Base-by-base conservation (phyloP, 2,329 filamentous ascomycete species). In the Neonectria coccinea region DNA sequence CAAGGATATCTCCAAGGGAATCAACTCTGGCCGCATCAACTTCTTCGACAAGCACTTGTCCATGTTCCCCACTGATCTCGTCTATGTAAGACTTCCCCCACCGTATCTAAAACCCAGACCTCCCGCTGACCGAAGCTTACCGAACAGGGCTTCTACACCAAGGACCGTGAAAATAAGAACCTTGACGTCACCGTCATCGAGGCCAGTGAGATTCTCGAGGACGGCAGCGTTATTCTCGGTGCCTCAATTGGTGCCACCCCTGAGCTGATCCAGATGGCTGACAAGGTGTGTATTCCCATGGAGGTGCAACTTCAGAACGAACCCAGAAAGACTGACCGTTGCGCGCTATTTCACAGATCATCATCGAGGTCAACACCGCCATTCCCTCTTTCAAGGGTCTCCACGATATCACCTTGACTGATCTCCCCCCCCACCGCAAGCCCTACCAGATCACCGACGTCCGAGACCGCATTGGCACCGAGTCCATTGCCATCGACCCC, bases 21-120 rank as follows among this genome's bases (percentile, higher is more conserved):
- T 97, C 81, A 97, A 97, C 79, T 89, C 91, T 72, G 93, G 93
- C 47, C 86, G 91, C 70, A 97, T 97, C 81, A 89, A 95, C 67
- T 97, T 97, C 81, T 97, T 97, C 77, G 93, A 97, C 79, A 97
- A 97, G 83, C 93, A 97, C 82, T 79, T 97, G 76, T 94, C 91
- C 80, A 97, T 97, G 93, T 97, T 97, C 78, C 93, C 93, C 4
- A 86, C 90, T 42, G 93, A 97, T 77, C 83, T 97, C 69, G 91
- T 95, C 78, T 96, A 96, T 77, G 87, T 89, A 81, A 76, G 81
- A 47, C 39, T 27, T 50, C 50, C 31, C 33, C 47, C 50, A 25
- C 31, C 14, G 29, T 7, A 20, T 33, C n/a, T 2, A 20, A 16
- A 47, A 25, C 5, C 11, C 3, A 27, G 51, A 56, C 20, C 45